phyloP scores from a whole-genome alignment of 106 monocot genomes.

The Dendrobium chrysotoxum region DNA sequence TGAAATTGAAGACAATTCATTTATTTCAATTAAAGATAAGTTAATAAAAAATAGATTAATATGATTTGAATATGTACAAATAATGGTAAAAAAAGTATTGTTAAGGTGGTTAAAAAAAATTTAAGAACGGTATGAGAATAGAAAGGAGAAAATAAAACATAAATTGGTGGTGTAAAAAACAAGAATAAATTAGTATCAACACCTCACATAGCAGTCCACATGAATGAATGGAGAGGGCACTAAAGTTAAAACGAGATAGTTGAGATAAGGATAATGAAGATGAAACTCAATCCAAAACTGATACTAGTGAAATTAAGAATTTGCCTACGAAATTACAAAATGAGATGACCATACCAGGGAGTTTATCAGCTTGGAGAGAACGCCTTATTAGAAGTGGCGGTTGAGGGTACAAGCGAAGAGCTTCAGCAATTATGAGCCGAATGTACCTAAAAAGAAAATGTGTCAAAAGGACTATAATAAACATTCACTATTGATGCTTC shows the following conservation, averaged over 20 bases:
- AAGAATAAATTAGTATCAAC: not conserved
- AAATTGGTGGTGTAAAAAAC: not conserved
- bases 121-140: not conserved
- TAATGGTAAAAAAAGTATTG: not conserved
- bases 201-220: not conserved
- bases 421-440: constrained; percentile 68
- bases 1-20: not conserved
- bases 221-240: not conserved
- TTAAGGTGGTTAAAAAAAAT: not conserved
- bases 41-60: not conserved
- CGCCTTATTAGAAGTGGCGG: constrained; percentile 93
- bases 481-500: not conserved
- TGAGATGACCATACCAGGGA: constrained; percentile 55
- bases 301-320: not conserved
- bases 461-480: not conserved
- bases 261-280: not conserved
- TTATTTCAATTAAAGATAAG: not conserved
- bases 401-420: constrained; percentile 91
- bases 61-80: not conserved
- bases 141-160: not conserved
- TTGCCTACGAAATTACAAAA: not conserved
- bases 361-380: constrained; percentile 56
- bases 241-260: not conserved
- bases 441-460: constrained; percentile 57
- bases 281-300: not conserved